These are phyloP conservation scores for Barnettozyma sucrosica DNA, from an alignment of 805 yeast species.

Conservation along the genomic window DNA sequence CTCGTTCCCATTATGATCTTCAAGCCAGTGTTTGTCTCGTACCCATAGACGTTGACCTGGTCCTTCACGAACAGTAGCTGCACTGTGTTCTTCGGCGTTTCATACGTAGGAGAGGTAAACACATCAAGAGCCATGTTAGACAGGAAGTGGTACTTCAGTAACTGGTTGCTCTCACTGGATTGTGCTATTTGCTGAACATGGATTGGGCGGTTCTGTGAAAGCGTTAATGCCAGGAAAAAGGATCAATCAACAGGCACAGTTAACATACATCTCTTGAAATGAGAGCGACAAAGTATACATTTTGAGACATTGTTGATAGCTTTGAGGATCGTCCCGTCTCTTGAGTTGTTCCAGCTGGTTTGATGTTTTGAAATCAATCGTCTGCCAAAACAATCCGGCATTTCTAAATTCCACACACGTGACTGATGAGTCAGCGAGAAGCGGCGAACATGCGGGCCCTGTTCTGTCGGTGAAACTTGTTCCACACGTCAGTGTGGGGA, in stretches of 20 bases:
- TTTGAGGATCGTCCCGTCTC: background rate
- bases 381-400: background rate
- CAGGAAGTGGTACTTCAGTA: constrained; percentile 56
- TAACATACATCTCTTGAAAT: constrained; percentile 38
- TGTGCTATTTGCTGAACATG: constrained; percentile 47
- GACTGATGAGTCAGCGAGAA: background rate
- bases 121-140: constrained; percentile 75
- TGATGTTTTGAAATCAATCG: background rate
- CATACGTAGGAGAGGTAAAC: constrained; percentile 45
- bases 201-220: constrained; percentile 42
- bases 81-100: constrained; percentile 34
- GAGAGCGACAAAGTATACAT: constrained; percentile 48
- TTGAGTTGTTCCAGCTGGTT: background rate
- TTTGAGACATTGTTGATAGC: background rate
- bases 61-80: constrained; percentile 57
- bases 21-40: constrained; percentile 61
- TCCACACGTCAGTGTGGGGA: constrained; percentile 1
- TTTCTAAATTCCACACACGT: background rate
- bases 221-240: background rate
- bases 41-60: constrained; percentile 61
- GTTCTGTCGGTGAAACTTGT: no score
- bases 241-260: background rate
- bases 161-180: constrained; percentile 3
- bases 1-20: constrained; percentile 56
- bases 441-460: no score